A percentile compares a stretch with the other conserved stretches of the same genome.
These are phyloP conservation scores for Pyrenochaeta sp. DNA, from an alignment of 2,329 filamentous ascomycete species.

Conservation along the genomic window DNA sequence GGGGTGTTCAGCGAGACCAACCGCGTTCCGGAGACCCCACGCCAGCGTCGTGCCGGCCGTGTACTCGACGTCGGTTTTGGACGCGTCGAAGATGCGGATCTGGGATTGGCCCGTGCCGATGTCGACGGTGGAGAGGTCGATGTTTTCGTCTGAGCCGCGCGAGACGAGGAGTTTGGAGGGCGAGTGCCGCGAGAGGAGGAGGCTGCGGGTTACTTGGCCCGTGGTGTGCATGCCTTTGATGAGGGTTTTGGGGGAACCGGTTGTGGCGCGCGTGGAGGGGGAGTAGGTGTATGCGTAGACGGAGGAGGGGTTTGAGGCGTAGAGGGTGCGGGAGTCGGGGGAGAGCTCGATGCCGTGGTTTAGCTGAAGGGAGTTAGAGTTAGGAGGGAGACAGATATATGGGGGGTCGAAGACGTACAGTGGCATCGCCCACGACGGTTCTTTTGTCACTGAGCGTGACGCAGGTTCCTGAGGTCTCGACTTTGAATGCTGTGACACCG, in stretches of 20 bases:
- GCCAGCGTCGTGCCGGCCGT: conserved; percentile 53
- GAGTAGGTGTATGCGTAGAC: conserved; percentile 1
- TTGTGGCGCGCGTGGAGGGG: conserved; percentile 41
- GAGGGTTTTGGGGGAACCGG: conserved; percentile 56
- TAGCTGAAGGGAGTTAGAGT: conserved; percentile 22
- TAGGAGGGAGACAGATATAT: neutral
- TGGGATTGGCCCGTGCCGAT: conserved; percentile 65
- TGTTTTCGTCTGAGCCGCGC: conserved; percentile 67
- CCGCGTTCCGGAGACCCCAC: conserved; percentile 74
- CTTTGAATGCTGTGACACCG: conserved; percentile 43
- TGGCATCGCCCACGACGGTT: conserved; percentile 16
- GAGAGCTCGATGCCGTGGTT: conserved; percentile 59
- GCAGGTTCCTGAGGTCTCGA: conserved; percentile 25
- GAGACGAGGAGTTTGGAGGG: conserved; percentile 67
- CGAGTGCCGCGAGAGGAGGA: conserved; percentile 64
- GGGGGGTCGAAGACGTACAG: conserved; percentile 14
- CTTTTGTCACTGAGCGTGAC: conserved; percentile 18
- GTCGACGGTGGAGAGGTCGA: conserved; percentile 61
- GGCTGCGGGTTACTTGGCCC: conserved; percentile 69
- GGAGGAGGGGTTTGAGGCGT: neutral
- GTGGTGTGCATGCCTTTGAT: conserved; percentile 66
- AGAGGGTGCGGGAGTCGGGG: conserved; percentile 51
- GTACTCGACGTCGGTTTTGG: conserved; percentile 27
- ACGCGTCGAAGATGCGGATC: conserved; percentile 65
- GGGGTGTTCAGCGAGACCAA: conserved; percentile 69